phyloP scores from a whole-genome alignment of 2,329 filamentous ascomycete species.

The Neofusicoccum kwambonambiense region DNA sequence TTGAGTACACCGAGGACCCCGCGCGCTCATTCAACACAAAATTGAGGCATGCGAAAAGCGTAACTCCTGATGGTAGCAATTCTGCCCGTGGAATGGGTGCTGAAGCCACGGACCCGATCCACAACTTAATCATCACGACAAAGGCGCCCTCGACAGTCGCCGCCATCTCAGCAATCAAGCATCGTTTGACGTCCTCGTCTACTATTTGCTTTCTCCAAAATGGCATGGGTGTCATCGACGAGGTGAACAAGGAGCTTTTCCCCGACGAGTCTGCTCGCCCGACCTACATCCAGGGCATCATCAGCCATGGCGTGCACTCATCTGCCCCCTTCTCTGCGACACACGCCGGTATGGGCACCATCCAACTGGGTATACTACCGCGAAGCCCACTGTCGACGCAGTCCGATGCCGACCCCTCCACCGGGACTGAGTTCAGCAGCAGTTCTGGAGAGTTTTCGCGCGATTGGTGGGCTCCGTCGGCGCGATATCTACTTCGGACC shows the following conservation, averaged over 20 bases:
- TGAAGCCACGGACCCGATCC: conserved; percentile 52
- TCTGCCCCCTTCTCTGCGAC: conserved; percentile 51
- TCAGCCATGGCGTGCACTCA: conserved; percentile 57
- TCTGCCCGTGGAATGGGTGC: conserved; percentile 10
- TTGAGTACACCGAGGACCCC: conserved; percentile 11
- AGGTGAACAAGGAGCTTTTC: conserved; percentile 70
- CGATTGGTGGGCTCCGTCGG: conserved; percentile 40
- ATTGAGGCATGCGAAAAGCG: not conserved
- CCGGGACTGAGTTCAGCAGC: not conserved
- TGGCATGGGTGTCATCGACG: conserved; percentile 80
- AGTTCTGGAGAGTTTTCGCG: conserved; percentile 20
- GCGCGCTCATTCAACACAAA: not conserved
- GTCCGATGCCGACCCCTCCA: conserved; percentile 16
- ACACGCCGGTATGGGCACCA: conserved; percentile 60
- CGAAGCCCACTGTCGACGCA: not conserved
- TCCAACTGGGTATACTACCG: conserved; percentile 53
- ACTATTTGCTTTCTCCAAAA: conserved; percentile 77
- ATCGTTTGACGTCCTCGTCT: conserved; percentile 65
- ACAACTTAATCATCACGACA: conserved; percentile 74
- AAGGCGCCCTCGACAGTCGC: conserved; percentile 70
- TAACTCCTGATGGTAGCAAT: not conserved
- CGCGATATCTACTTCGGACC: conserved; percentile 63
- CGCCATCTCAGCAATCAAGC: conserved; percentile 64
- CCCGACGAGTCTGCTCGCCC: conserved; percentile 64
- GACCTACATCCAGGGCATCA: conserved; percentile 71